A percentile compares a stretch with the other conserved stretches of the same genome.
Evolutionary conservation across 2,329 filamentous ascomycete genomes (phyloP).

Genomic region (Aspergillus latus): DNA sequence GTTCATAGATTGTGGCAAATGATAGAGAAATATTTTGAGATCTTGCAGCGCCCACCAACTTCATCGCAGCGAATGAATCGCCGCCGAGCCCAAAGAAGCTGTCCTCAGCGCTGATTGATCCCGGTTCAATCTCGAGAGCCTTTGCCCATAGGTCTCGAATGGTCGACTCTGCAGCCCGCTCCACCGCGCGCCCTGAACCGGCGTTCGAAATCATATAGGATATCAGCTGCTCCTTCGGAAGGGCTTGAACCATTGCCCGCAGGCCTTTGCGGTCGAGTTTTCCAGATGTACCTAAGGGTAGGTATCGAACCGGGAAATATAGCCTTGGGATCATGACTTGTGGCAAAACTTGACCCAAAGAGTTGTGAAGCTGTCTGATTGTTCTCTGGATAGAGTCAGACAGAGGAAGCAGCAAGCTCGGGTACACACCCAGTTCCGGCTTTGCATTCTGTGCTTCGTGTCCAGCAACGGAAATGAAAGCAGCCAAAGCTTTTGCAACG

Average conservation of each 20-base stretch:
- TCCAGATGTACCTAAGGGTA: slow-evolving; percentile 45
- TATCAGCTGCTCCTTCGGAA: slow-evolving; percentile 36
- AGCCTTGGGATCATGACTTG: slow-evolving; percentile 47
- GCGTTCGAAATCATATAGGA: slow-evolving; percentile 29
- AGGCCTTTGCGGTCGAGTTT: slow-evolving; percentile 45
- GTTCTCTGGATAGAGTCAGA: slow-evolving; percentile 24
- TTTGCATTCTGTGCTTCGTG: not conserved
- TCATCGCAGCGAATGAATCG: slow-evolving; percentile 51
- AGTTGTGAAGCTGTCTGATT: slow-evolving; percentile 28
- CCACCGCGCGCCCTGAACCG: slow-evolving; percentile 24
- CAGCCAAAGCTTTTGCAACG: slow-evolving; percentile 33
- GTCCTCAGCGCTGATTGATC: slow-evolving; percentile 44
- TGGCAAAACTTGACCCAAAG: slow-evolving; percentile 33
- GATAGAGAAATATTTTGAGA: slow-evolving; percentile 42
- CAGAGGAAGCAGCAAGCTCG: slow-evolving; percentile 27
- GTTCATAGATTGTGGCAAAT: slow-evolving; percentile 47
- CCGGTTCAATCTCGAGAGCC: slow-evolving; percentile 38
- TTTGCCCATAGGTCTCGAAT: slow-evolving; percentile 41
- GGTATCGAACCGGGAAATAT: slow-evolving; percentile 43
- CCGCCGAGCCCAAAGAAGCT: slow-evolving; percentile 50
- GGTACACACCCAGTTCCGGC: not conserved
- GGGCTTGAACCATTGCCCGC: slow-evolving; percentile 36
- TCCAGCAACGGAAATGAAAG: slow-evolving; percentile 34
- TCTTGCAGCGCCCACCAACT: slow-evolving; percentile 44
- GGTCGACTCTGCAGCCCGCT: slow-evolving; percentile 29